These are phyloP conservation scores for Apiotrichum mycotoxinovorans DNA, from an alignment of 1,284 basidiomycete species.

Conservation along the genomic window DNA sequence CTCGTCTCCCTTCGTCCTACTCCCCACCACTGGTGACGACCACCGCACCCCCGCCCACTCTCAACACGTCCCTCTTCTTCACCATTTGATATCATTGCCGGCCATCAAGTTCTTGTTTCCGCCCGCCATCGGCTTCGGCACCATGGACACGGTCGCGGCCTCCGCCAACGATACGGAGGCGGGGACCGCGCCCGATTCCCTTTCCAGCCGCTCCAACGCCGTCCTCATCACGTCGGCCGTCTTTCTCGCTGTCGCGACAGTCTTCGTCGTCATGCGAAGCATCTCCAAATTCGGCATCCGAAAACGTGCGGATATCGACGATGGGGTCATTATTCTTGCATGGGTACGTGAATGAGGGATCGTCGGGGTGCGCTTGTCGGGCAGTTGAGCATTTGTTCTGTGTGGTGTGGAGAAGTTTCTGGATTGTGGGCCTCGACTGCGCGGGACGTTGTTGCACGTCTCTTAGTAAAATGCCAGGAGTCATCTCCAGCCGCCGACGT, in stretches of 20 bases:
- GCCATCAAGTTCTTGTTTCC: too few species aligned
- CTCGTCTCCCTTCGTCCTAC: too few species aligned
- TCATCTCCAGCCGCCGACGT: neutral
- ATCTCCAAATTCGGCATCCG: constrained; percentile 45
- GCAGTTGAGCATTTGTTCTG: neutral
- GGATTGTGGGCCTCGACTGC: too few species aligned
- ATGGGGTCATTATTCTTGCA: constrained; percentile 40
- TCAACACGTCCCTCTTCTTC: too few species aligned
- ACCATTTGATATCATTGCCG: too few species aligned
- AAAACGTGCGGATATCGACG: constrained; percentile 36
- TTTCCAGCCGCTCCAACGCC: constrained; percentile 24
- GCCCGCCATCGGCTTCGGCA: too few species aligned
- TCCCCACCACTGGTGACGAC: too few species aligned
- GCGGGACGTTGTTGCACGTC: neutral
- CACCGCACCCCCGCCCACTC: too few species aligned
- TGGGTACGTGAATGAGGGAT: constrained; percentile 36
- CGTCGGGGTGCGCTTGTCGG: neutral
- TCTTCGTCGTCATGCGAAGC: constrained; percentile 36
- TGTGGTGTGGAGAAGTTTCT: too few species aligned
- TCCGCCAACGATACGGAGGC: too few species aligned
- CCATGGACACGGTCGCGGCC: too few species aligned
- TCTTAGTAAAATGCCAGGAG: too few species aligned
- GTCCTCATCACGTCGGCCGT: constrained; percentile 41
- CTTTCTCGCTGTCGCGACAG: constrained; percentile 36
- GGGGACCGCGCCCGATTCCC: neutral